phyloP scores from a whole-genome alignment of 176 grass and related monocot genomes.

The sorghum (Sorghum bicolor) region DNA sequence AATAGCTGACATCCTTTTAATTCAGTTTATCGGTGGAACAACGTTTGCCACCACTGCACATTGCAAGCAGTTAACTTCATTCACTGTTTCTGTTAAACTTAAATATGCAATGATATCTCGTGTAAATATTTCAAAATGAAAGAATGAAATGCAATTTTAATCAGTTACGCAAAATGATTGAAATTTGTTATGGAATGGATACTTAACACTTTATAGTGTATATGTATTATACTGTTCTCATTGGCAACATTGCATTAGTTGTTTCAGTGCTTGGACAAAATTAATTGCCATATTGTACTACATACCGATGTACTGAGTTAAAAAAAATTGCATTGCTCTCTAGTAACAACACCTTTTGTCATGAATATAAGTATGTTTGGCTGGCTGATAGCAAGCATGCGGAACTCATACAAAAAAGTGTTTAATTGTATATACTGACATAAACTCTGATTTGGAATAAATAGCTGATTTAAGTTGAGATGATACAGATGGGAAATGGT shows the following conservation, averaged over 20 bases:
- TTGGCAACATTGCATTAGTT: not conserved
- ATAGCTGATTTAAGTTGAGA: not conserved
- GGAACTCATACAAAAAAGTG: not conserved
- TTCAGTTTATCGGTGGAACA: not conserved
- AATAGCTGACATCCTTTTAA: not conserved
- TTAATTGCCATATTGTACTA: not conserved
- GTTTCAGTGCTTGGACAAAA: not conserved
- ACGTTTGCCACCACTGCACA: not conserved
- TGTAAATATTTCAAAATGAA: not conserved
- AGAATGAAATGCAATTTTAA: not conserved
- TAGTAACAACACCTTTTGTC: not conserved
- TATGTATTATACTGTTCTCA: not conserved
- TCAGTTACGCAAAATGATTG: not conserved
- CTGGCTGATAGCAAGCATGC: not conserved
- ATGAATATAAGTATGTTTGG: not conserved
- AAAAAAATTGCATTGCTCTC: not conserved
- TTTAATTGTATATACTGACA: not conserved
- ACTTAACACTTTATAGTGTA: not conserved
- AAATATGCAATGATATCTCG: not conserved
- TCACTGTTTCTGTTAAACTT: not conserved
- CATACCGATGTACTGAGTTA: not conserved
- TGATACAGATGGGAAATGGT: not conserved
- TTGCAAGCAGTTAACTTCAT: not conserved
- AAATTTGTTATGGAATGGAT: not conserved
- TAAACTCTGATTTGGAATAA: not conserved